These are phyloP conservation scores for Aspergillus fumigatiaffinis DNA, from an alignment of 2,329 filamentous ascomycete species.

Conservation along the genomic window DNA sequence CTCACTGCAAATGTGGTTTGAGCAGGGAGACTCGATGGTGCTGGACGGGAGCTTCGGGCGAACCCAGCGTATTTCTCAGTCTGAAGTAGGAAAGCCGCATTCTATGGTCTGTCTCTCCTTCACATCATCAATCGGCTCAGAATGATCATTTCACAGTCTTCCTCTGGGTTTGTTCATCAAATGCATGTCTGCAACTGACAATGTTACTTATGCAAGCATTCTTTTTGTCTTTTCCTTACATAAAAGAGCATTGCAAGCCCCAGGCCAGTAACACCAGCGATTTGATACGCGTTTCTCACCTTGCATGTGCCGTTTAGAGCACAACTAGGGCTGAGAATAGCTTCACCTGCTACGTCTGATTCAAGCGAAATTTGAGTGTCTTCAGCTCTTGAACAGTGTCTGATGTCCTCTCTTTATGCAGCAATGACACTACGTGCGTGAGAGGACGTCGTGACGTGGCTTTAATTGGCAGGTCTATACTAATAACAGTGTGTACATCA, in stretches of 20 bases:
- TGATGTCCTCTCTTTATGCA: neutral
- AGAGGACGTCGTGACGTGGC: neutral
- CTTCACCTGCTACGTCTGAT: neutral
- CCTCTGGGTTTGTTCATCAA: neutral
- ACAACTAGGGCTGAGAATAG: neutral
- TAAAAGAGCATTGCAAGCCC: neutral
- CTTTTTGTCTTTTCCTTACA: neutral
- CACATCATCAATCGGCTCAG: slow-evolving; percentile 1
- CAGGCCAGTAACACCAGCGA: neutral
- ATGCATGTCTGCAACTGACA: neutral
- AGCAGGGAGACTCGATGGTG: slow-evolving; percentile 14
- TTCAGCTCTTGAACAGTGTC: neutral
- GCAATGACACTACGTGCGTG: neutral
- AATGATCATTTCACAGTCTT: neutral
- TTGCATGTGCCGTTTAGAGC: neutral
- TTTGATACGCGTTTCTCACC: neutral
- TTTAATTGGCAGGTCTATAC: neutral
- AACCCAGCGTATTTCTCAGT: slow-evolving; percentile 32
- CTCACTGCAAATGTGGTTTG: neutral
- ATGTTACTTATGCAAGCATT: neutral
- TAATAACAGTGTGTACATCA: neutral
- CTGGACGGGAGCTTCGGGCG: slow-evolving; percentile 12
- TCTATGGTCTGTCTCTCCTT: slow-evolving; percentile 1
- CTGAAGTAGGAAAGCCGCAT: slow-evolving; percentile 18
- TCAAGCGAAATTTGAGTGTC: neutral